phyloP scores from a whole-genome alignment of 2,329 filamentous ascomycete species.

The Delphinella strobiligena region DNA sequence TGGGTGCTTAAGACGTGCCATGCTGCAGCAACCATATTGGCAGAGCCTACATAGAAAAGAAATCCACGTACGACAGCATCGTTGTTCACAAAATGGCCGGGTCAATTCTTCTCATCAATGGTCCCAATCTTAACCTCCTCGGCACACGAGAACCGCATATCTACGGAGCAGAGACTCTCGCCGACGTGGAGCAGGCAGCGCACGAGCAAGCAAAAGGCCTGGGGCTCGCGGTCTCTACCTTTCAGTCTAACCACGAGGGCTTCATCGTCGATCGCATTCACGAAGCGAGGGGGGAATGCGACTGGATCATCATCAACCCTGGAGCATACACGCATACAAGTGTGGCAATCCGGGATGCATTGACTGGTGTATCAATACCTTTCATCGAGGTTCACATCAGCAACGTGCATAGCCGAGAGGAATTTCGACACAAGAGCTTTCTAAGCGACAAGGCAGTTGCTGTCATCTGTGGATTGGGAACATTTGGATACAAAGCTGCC shows the following conservation, averaged over 20 bases:
- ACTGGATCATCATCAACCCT: conserved; percentile 64
- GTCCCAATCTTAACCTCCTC: conserved; percentile 73
- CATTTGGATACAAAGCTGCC: conserved; percentile 35
- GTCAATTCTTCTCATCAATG: conserved; percentile 61
- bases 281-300: conserved; percentile 44
- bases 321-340: conserved; percentile 66
- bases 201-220: conserved; percentile 38
- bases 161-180: conserved; percentile 59
- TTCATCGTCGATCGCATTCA: conserved; percentile 64
- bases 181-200: conserved; percentile 44
- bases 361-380: conserved; percentile 55
- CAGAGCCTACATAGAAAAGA: background rate
- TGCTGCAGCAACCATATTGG: no score
- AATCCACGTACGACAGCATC: no score
- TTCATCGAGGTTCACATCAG: conserved; percentile 70
- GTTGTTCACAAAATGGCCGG: conserved; percentile 17
- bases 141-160: conserved; percentile 62
- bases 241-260: conserved; percentile 72
- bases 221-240: conserved; percentile 41
- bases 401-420: conserved; percentile 62
- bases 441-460: conserved; percentile 64
- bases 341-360: conserved; percentile 62
- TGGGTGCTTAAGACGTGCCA: background rate
- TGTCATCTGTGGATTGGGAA: conserved; percentile 55
- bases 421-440: conserved; percentile 57